Evolutionary conservation across 768 basidiomycete genomes (phyloP).

Genomic region (Boletus vinaceobasis): DNA sequence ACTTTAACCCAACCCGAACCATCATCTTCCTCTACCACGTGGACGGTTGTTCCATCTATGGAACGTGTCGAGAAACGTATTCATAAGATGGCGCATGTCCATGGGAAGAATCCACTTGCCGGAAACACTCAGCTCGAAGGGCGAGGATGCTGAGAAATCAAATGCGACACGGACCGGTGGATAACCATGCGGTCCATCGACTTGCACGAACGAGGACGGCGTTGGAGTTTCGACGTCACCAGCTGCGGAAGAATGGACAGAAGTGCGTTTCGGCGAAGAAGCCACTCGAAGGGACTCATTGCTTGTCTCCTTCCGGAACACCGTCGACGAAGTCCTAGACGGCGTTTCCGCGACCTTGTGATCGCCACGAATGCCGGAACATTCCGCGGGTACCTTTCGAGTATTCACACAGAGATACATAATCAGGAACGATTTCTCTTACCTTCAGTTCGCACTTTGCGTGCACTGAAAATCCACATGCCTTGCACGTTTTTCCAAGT

Average conservation of each 20-base stretch:
- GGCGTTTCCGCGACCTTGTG: conserved; percentile 23
- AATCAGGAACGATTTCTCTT: conserved; percentile 4
- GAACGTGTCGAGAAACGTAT: conserved; percentile 12
- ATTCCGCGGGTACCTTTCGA: conserved; percentile 70
- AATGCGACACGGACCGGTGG: conserved; percentile 64
- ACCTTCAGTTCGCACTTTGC: conserved; percentile 86
- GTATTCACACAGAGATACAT: conserved; percentile 8
- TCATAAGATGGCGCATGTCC: conserved; percentile 4
- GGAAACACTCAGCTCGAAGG: conserved; percentile 69
- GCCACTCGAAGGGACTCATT: conserved; percentile 14
- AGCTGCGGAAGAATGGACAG: conserved; percentile 4
- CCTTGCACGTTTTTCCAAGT: conserved; percentile 80
- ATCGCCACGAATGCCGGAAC: conserved; percentile 34
- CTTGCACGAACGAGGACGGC: conserved; percentile 56
- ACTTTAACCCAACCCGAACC: conserved; percentile 89
- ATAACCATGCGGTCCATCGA: conserved; percentile 36
- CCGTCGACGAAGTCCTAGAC: conserved; percentile 32
- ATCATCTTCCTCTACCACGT: conserved; percentile 75
- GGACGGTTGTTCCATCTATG: conserved; percentile 61
- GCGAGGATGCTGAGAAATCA: conserved; percentile 70
- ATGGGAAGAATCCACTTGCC: conserved; percentile 39
- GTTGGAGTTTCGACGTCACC: conserved; percentile 35
- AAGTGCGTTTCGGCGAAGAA: conserved; percentile 4
- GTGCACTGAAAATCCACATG: conserved; percentile 77
- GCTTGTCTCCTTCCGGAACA: conserved; percentile 31